These are phyloP conservation scores for Penicillium cinerascens DNA, from an alignment of 495 filamentous ascomycete species.

Conservation along the genomic window DNA sequence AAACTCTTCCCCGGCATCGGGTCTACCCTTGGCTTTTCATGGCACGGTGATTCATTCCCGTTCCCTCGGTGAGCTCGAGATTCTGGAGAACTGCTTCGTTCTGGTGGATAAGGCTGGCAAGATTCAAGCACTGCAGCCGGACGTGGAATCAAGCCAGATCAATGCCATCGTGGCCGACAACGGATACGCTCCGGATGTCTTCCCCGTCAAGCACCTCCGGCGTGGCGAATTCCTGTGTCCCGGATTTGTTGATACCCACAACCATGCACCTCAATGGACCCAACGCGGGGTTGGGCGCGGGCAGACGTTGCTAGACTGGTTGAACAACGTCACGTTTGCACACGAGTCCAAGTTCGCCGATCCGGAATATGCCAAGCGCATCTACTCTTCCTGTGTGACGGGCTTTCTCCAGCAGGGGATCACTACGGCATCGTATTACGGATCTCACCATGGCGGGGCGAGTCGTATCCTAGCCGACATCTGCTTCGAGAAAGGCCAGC, in stretches of 20 bases:
- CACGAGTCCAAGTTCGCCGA: constrained; percentile 58
- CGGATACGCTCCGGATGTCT: constrained; percentile 31
- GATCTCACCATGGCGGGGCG: constrained; percentile 54
- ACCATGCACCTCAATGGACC: constrained; percentile 62
- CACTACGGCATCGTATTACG: constrained; percentile 66
- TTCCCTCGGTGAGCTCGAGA: constrained; percentile 36
- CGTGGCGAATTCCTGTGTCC: constrained; percentile 56
- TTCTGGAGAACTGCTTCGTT: constrained; percentile 47
- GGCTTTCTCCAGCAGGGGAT: constrained; percentile 60
- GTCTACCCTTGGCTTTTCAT: constrained; percentile 41
- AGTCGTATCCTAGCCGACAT: constrained; percentile 57
- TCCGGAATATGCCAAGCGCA: constrained; percentile 45
- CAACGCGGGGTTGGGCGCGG: constrained; percentile 58
- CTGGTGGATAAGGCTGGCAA: constrained; percentile 38
- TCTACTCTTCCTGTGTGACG: constrained; percentile 52
- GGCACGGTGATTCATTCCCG: constrained; percentile 53
- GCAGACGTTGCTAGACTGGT: constrained; percentile 57
- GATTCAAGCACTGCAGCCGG: constrained; percentile 33
- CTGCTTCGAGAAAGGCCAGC: constrained; percentile 54
- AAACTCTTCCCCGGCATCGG: constrained; percentile 11
- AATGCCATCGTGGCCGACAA: constrained; percentile 20
- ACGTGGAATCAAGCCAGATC: constrained; percentile 13
- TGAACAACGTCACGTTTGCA: constrained; percentile 58
- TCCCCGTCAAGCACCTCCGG: constrained; percentile 37
- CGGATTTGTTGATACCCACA: constrained; percentile 63